Evolutionary conservation across 2,329 filamentous ascomycete species (phyloP), one percentile per base, ranked within the genome.

Genomic region (Claviceps arundinis): DNA sequence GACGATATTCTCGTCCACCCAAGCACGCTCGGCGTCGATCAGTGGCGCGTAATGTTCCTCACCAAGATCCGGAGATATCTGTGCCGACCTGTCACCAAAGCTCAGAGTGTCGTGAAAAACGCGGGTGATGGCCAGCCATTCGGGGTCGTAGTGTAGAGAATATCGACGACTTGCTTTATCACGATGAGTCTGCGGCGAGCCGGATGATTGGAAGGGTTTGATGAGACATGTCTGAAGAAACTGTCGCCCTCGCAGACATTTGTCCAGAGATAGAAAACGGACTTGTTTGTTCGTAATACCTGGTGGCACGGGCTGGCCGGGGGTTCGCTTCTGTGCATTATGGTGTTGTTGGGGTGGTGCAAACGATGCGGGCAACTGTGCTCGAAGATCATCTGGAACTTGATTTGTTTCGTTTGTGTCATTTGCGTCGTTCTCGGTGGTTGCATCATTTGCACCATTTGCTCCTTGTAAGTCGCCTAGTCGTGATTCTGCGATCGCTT

Each of bases 121-220:
- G 43, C 91, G 85, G 13, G 84, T 90, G 57, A 98, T 96, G 43
- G 93, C 86, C 7, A 98, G 81, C 91, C 91, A 98, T 70, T 98
- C 93, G 11, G 84, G 81, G 65, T 98, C 93, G 64, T 98, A 97
- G 47, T 82, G 72, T 0, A 96, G 74, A 11, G 70, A 73, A 58
- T 81, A 77, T 1, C 81, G 81, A 19, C 61, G 59, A 1, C 51
- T 52, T 4, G 54, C 52, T 13, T 59, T 22, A 4, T 51, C 52
- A 4, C 61, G 58, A 43, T 57, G 57, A 49, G 44, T 1, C 56
- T 48, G 14, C 57, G 49, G 3, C 64, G 34, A 16, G 66, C 56
- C 0, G 67, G 49, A 30, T 16, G 11, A 54, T 16, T 74, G 69
- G 43, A 75, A 62, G 3, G 81, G 72, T 2, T 69, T 62, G 17